Base-by-base conservation (phyloP, 495 filamentous ascomycete species). In the Barbatosphaeria neglecta region DNA sequence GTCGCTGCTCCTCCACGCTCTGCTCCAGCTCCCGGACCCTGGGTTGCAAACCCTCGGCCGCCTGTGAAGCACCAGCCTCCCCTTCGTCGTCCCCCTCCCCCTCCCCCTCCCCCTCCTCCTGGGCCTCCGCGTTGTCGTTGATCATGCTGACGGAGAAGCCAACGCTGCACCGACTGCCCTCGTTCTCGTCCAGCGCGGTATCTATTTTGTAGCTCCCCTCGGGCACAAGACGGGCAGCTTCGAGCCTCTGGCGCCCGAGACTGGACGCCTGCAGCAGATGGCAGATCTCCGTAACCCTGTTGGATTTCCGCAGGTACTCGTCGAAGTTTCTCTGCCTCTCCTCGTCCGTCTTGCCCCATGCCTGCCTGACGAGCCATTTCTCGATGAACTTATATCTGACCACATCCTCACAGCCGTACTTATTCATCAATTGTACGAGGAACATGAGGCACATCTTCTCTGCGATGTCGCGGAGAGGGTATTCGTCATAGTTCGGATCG, bases 341-440 rank as follows among this genome's bases (percentile, higher is more conserved):
- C 31, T 65, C 60, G 7, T 66, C 59, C 1, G 53, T 65, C 18
- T 55, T 49, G 5, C 76, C 76, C 72, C 76, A 77, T 15, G 69
- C 70, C 42, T 80, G 74, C 51, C 67, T 74, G 20, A 62, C 69
- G 6, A 80, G 61, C 76, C 76, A 80, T 42, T 67, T 73, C 43
- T 74, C 68, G 16, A 80, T 64, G 47, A 80, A 75, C 20, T 63
- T 59, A 35, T 70, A 65, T 43, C 69, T 64, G 41, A 78, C 49
- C 8, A 77, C 46, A 39, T 61, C 65, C 22, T 64, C 60, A 22
- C 60, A 49, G 17, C 62, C 68, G 40, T 59, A 66, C 40, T 63
- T 63, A 27, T 63, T 62, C n/a, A 70, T 51, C 1, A 77, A 56
- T 38, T 69, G 63, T 24, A 54, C 52, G 35, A 74, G 50, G 13